phyloP scores from a whole-genome alignment of 2,329 filamentous ascomycete genomes.

The Fusarium sp. region DNA sequence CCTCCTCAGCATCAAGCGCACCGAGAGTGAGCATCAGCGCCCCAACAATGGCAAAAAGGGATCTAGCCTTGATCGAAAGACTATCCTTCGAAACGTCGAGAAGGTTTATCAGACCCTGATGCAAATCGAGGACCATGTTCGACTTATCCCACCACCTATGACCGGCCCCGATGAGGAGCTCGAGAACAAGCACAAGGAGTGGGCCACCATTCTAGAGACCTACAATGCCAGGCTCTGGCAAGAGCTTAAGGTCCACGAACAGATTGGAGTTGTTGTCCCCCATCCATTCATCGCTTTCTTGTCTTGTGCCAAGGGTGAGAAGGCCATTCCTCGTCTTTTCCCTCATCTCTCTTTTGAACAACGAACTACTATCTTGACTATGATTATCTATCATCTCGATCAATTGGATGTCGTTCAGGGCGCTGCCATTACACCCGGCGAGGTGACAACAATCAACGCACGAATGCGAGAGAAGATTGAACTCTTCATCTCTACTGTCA shows the following conservation, averaged over 20 bases:
- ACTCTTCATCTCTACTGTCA: conserved; percentile 86
- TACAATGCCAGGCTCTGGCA: conserved; percentile 86
- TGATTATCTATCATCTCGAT: conserved; percentile 94
- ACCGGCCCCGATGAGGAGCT: conserved; percentile 72
- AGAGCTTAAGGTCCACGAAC: conserved; percentile 91
- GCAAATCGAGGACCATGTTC: conserved; percentile 93
- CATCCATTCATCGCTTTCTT: conserved; percentile 98
- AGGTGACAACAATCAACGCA: conserved; percentile 76
- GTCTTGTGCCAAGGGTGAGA: conserved; percentile 95
- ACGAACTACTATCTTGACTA: conserved; percentile 92
- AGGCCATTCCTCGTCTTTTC: conserved; percentile 93
- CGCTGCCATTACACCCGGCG: conserved; percentile 78
- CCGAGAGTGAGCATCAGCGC: conserved; percentile 72
- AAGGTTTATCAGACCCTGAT: conserved; percentile 88
- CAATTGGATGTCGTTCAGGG: conserved; percentile 88
- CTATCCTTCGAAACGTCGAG: conserved; percentile 87
- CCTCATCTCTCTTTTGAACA: conserved; percentile 92
- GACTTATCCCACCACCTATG: conserved; percentile 74
- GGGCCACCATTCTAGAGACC: conserved; percentile 67
- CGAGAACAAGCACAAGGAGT: conserved; percentile 80
- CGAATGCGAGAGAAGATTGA: conserved; percentile 91
- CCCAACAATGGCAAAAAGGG: conserved; percentile 60
- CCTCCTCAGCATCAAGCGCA: conserved; percentile 92
- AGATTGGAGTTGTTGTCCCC: conserved; percentile 78
- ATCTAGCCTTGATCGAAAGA: conserved; percentile 79